Evolutionary conservation across 192 early-diverging fungal genomes (phyloP).

Genomic region (Coemansia reversa): DNA sequence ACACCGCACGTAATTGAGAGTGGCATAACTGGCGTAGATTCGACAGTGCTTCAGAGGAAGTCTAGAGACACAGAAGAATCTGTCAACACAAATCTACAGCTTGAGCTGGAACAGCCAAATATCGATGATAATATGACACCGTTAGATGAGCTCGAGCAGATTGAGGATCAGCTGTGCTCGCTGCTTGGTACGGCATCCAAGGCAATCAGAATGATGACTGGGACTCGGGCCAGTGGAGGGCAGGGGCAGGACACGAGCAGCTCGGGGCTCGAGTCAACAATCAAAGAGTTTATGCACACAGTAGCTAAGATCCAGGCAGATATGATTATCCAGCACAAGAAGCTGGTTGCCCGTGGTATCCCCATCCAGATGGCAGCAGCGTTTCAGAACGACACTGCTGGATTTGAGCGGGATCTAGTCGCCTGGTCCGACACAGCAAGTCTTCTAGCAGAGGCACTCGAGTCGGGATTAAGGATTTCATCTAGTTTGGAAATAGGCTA

Average conservation of each 20-base stretch:
- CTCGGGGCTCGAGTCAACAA: constrained; percentile 15
- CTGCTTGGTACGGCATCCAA: constrained; percentile 34
- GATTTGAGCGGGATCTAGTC: constrained; percentile 37
- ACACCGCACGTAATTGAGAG: not conserved
- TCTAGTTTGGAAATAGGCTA: not conserved
- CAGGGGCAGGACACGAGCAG: constrained; percentile 2
- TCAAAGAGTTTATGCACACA: constrained; percentile 34
- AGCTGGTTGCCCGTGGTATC: constrained; percentile 25
- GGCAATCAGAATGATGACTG: constrained; percentile 35
- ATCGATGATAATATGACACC: constrained; percentile 4
- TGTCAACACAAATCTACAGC: constrained; percentile 10
- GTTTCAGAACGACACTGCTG: constrained; percentile 34
- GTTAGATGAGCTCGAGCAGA: constrained; percentile 33
- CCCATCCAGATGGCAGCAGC: constrained; percentile 19
- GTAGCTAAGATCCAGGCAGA: constrained; percentile 40
- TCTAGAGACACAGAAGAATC: not conserved
- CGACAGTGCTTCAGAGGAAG: constrained; percentile 17
- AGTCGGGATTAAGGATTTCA: constrained; percentile 14
- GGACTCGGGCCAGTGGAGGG: constrained; percentile 5
- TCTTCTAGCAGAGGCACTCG: constrained; percentile 26
- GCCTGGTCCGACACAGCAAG: constrained; percentile 37
- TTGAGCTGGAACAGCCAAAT: constrained; percentile 10
- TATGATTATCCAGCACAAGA: constrained; percentile 22
- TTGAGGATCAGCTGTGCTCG: constrained; percentile 35
- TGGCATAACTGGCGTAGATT: constrained; percentile 28